Evolutionary conservation across 305 asterid species (phyloP).

Genomic region (Solanum aculeatissimum): DNA sequence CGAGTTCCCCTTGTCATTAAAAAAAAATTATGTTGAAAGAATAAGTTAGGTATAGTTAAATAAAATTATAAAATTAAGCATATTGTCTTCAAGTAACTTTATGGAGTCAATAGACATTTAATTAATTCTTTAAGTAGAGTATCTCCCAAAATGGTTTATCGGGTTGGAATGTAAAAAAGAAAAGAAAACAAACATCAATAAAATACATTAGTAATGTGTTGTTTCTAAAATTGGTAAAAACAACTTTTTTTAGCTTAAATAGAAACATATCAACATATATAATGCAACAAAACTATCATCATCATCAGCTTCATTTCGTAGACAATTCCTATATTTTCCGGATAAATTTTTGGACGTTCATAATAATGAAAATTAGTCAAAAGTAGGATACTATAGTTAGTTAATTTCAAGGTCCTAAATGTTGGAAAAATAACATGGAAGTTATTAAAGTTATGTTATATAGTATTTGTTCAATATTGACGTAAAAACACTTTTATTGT

Average conservation of each 20-base stretch:
- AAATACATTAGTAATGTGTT: not conserved
- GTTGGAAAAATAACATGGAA: not conserved
- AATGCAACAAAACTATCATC: not conserved
- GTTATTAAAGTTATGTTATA: not conserved
- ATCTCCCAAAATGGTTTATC: not conserved
- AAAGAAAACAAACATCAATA: not conserved
- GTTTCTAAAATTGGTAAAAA: not conserved
- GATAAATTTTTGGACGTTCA: not conserved
- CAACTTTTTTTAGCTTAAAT: not conserved
- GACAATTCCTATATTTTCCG: not conserved
- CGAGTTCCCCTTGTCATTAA: no score
- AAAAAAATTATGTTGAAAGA: not conserved
- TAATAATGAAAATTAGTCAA: not conserved
- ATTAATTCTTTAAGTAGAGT: not conserved
- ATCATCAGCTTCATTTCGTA: not conserved
- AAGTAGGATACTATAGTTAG: not conserved
- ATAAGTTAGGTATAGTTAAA: not conserved
- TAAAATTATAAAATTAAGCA: not conserved
- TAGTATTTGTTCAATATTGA: not conserved
- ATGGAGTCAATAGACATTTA: not conserved
- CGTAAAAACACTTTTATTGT: not conserved
- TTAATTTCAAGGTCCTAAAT: not conserved
- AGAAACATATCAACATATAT: not conserved
- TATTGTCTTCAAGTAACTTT: not conserved
- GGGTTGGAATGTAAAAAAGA: not conserved